Conservation (phyloP, 176 grass and related monocot genomes). For the Oryza punctata region DNA sequence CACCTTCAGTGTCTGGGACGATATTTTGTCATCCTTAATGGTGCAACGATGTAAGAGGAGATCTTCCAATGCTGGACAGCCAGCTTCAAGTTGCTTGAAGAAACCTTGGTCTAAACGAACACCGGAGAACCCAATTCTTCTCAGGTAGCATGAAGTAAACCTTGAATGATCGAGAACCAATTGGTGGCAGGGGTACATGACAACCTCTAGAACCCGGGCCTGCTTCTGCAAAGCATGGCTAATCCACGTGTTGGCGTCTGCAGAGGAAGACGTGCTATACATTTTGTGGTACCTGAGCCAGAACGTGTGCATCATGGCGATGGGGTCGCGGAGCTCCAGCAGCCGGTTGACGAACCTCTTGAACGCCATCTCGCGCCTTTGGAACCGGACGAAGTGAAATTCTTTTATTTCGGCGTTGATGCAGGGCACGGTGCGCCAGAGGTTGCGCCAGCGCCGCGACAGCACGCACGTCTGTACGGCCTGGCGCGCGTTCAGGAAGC, state of each 20-base stretch:
- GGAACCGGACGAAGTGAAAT: too few relatives aligned
- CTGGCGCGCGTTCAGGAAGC: not conserved
- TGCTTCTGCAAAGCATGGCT: not conserved
- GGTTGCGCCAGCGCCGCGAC: conserved; percentile 18
- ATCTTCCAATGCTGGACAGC: too few relatives aligned
- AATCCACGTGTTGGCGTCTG: conserved; percentile 25
- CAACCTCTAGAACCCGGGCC: not conserved
- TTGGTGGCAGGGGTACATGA: not conserved
- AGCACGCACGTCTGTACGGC: conserved; percentile 4
- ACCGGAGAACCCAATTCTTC: too few relatives aligned
- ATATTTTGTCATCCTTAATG: too few relatives aligned
- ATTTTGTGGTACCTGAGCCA: not conserved
- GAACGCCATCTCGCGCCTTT: not conserved
- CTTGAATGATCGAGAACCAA: not conserved
- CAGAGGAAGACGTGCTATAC: too few relatives aligned
- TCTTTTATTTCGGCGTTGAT: too few relatives aligned
- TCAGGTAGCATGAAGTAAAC: too few relatives aligned
- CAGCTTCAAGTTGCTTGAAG: too few relatives aligned
- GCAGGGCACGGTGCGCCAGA: too few relatives aligned
- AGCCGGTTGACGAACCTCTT: conserved; percentile 20
- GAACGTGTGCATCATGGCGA: conserved; percentile 2
- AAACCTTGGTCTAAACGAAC: too few relatives aligned
- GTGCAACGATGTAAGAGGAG: too few relatives aligned
- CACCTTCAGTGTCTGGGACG: too few relatives aligned
- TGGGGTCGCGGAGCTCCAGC: conserved; percentile 15